Percentiles rank a stretch among this genome's conserved stretches.
Evolutionary conservation across 441 rosid genomes (phyloP).

Genomic region (Gossypium davidsonii): DNA sequence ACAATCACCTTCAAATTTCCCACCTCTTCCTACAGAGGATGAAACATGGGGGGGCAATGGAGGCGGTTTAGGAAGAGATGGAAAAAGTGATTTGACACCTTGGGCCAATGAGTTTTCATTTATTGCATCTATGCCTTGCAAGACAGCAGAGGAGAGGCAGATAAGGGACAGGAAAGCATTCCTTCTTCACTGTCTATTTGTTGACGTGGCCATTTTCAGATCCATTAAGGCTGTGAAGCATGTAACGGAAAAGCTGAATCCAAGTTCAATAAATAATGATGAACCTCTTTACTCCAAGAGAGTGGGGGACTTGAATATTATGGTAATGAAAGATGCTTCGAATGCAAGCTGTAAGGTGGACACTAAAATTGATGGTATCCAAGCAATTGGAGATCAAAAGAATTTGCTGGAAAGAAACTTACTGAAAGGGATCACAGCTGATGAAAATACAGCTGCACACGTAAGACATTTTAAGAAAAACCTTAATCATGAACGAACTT

Average conservation of each 20-base stretch:
- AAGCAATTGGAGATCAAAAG: conserved; percentile 40
- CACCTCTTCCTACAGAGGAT: conserved; percentile 56
- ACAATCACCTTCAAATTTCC: conserved; percentile 47
- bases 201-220: conserved; percentile 55
- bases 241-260: conserved; percentile 31
- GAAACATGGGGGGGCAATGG: conserved; percentile 67
- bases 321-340: conserved; percentile 37
- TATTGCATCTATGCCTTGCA: conserved; percentile 66
- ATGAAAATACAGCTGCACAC: conserved; percentile 66
- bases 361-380: conserved; percentile 61
- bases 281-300: conserved; percentile 33
- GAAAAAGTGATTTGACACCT: conserved; percentile 48
- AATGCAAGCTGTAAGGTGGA: conserved; percentile 58
- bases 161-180: conserved; percentile 64
- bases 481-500: conserved; percentile 11
- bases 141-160: conserved; percentile 66
- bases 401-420: conserved; percentile 52
- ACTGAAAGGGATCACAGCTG: conserved; percentile 67
- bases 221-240: conserved; percentile 51
- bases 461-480: conserved; percentile 29
- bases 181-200: conserved; percentile 63
- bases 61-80: conserved; percentile 67
- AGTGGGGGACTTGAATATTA: conserved; percentile 50
- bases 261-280: conserved; percentile 18
- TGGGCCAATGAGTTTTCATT: conserved; percentile 54